Base-by-base conservation (phyloP, 768 basidiomycete species). In the Trametes meyenii region DNA sequence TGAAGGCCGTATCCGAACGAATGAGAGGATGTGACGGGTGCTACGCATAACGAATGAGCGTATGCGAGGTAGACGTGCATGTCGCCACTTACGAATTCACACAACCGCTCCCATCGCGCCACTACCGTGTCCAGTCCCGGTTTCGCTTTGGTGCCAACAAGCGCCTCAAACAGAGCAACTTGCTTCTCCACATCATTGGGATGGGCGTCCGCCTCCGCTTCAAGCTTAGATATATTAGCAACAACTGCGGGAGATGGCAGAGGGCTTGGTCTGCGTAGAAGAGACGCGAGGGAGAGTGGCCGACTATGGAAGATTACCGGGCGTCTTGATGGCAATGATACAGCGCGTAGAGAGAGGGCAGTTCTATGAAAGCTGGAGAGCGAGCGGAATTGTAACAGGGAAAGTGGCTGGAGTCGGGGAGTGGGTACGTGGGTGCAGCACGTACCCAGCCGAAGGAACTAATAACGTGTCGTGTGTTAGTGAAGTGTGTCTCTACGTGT, bases 51-150 rank as follows among this genome's bases (percentile, higher is more conserved):
- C 45, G 3, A 52, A 49, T 55, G 44, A 55, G 62, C 48, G 50
- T 52, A 51, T 60, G 10, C 51, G 55, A 24, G 51, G 46, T 33
- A 19, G 50, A 29, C 33, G 36, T 39, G n/a, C n/a, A 17, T 16
- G 4, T 23, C 52, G n/a, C 13, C 17, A 36, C 43, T 10, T 48
- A 93, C 92, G 70, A 88, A 92, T 81, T 93, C 89, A 68, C 83
- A 84, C 82, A 88, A 85, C 66, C 86, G 81, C 71, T 94, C 92
- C 92, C 92, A 94, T 57, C 91, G 84, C 68, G 78, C 85, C 58
- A 92, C 84, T 58, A 93, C 76, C 23, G 89, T 76, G 60, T 92
- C 87, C 71, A 87, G 87, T 0, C 85, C 91, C 13, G 86, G 80
- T 58, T 83, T 85, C 36, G 88, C 76, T 52, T 85, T 83, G 0